Evolutionary conservation across 140 eudicot genomes (phyloP), one percentile per base, ranked within the genome.

Genomic region (Flaveria floridana): DNA sequence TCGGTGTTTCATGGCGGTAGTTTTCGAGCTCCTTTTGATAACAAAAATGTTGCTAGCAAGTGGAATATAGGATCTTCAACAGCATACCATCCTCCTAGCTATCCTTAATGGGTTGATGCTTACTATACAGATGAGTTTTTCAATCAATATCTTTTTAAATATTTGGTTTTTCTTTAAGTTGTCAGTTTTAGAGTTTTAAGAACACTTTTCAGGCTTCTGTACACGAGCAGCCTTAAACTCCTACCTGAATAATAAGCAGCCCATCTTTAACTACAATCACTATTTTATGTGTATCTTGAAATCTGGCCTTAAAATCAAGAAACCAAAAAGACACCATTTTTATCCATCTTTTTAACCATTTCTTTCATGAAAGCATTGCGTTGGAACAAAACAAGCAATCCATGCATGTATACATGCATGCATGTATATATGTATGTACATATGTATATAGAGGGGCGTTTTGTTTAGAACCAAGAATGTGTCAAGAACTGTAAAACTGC

Each of bases 81-180:
- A 3, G 3, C 80, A 23, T 78, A 84, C 59, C 74, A 73, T 52
- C 82, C 87, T 69, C 74, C 78, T 46, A 75, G 86, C 66, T 84
- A 78, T 70, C 75, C 86, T 63, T 80, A 42, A 85, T 64, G 44
- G 19, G 26, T 4, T 4, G n/a, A 18, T 25, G 58, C 57, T 71
- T 66, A 56, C 77, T 18, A 67, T 67, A 67, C 72, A 78, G 86
- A 78, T 82, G 86, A 82, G 83, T 82, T 78, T 65, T 82, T 73
- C 21, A 25, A 59, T 68, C 68, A 13, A 61, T 19, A 69, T 63
- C 78, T 81, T 71, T 12, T 76, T 51, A 68, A 21, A 28, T 73
- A 73, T 53, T 55, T 78, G 71, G 20, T 75, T 59, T 30, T 14
- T 68, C 7, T 64, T 64, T 69, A 53, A 44, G 26, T n/a, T 46